Percentiles rank a stretch among this genome's conserved stretches.
These are phyloP conservation scores for Helotiales sp. DNA, from an alignment of 2,329 filamentous ascomycete genomes.

Conservation along the genomic window DNA sequence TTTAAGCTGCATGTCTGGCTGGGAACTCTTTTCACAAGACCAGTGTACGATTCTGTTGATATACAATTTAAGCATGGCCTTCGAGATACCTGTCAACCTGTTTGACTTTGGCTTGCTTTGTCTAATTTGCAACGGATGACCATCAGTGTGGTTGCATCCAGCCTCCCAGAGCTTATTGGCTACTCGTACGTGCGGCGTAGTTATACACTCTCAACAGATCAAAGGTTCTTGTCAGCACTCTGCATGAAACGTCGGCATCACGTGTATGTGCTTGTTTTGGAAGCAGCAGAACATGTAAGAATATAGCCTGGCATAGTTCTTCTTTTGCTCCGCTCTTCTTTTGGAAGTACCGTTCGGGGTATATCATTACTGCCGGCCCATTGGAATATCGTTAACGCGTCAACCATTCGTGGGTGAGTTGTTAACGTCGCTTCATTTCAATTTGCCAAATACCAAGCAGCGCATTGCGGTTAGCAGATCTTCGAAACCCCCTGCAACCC, in stretches of 20 bases:
- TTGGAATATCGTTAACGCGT: constrained; percentile 6
- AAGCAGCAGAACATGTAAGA: background rate
- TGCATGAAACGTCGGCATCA: background rate
- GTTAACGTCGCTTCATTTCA: background rate
- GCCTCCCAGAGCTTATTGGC: background rate
- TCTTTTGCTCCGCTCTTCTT: background rate
- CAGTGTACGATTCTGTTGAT: background rate
- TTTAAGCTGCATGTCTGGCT: background rate
- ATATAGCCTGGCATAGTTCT: background rate
- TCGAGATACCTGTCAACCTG: background rate
- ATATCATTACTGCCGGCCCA: constrained; percentile 1
- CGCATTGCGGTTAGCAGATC: background rate
- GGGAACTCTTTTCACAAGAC: no score
- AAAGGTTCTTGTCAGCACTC: background rate
- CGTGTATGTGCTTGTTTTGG: background rate
- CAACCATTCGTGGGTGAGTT: background rate
- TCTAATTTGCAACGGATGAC: no score
- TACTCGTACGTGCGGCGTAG: background rate
- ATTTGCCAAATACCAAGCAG: constrained; percentile 12
- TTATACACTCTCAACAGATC: background rate
- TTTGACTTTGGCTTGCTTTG: no score
- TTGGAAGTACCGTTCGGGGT: background rate
- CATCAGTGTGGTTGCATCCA: background rate
- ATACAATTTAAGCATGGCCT: background rate
- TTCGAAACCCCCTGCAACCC: constrained; percentile 4